phyloP scores from a whole-genome alignment of 2,329 filamentous ascomycete species.

The Diaporthe capsici region DNA sequence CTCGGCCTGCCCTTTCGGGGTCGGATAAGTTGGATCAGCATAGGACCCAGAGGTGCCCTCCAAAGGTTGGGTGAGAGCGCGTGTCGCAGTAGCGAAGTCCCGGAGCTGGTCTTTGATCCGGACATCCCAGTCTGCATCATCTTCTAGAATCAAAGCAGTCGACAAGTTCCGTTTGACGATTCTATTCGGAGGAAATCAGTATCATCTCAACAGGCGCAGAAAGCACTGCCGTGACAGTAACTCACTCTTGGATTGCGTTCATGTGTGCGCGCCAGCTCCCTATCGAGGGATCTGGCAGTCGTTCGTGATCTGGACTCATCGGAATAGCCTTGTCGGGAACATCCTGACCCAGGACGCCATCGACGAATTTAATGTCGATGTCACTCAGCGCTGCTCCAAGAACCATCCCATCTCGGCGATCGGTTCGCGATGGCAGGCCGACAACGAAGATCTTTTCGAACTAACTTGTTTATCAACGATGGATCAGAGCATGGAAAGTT shows the following conservation, averaged over 20 bases:
- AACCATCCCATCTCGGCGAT: conserved; percentile 64
- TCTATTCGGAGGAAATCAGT: conserved; percentile 42
- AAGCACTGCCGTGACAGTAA: conserved; percentile 18
- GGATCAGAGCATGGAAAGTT: background rate
- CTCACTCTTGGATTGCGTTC: conserved; percentile 51
- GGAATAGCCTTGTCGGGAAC: conserved; percentile 55
- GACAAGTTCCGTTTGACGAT: conserved; percentile 55
- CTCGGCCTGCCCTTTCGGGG: conserved; percentile 32
- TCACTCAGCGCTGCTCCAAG: conserved; percentile 61
- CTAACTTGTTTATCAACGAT: conserved; percentile 48
- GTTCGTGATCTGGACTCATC: conserved; percentile 50
- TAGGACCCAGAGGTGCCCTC: conserved; percentile 33
- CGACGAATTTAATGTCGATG: conserved; percentile 61
- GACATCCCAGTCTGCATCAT: conserved; percentile 64
- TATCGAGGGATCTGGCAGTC: conserved; percentile 49
- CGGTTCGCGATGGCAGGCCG: conserved; percentile 63
- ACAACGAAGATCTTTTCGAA: conserved; percentile 68
- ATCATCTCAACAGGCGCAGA: background rate
- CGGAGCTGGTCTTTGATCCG: conserved; percentile 56
- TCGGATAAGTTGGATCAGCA: conserved; percentile 49
- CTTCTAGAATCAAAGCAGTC: conserved; percentile 60
- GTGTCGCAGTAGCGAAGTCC: conserved; percentile 46
- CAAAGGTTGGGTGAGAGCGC: conserved; percentile 44
- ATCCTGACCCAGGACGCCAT: conserved; percentile 57
- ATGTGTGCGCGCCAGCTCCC: conserved; percentile 59